phyloP scores from a whole-genome alignment of 176 grass and related monocot genomes.

The Paspalum vaginatum region DNA sequence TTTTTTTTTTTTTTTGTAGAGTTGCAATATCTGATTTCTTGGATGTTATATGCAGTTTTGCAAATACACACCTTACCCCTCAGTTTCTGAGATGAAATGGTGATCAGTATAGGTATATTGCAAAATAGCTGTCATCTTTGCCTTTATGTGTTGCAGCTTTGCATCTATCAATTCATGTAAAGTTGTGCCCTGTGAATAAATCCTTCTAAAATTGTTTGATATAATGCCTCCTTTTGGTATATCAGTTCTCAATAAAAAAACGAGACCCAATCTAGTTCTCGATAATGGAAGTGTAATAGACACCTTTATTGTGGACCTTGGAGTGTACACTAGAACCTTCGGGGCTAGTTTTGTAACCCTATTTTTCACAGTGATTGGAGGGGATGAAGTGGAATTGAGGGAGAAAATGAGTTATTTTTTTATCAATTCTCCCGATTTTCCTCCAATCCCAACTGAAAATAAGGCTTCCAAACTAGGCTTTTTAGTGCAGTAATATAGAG shows the following conservation, averaged over 20 bases:
- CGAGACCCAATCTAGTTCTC: background rate
- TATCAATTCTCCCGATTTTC: too few species aligned
- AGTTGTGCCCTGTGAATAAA: slow-evolving; percentile 5
- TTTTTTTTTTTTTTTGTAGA: slow-evolving; percentile 4
- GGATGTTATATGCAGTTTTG: background rate
- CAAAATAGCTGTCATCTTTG: background rate
- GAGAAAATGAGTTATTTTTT: too few species aligned
- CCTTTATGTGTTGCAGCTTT: background rate
- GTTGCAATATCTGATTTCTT: background rate
- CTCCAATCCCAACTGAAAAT: too few species aligned
- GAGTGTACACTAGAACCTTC: too few species aligned
- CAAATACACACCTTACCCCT: background rate
- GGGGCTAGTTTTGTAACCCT: too few species aligned
- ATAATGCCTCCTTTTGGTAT: background rate
- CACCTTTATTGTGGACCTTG: too few species aligned
- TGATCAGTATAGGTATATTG: background rate
- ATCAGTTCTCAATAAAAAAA: background rate
- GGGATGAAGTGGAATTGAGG: too few species aligned
- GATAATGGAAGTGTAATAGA: too few species aligned
- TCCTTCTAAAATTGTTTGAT: background rate
- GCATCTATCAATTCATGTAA: background rate
- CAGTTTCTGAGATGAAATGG: background rate
- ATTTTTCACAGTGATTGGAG: too few species aligned
- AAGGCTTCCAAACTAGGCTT: too few species aligned
- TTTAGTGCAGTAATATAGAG: too few species aligned